Evolutionary conservation across 2,329 filamentous ascomycete genomes (phyloP), one percentile per base, ranked within the genome.

Genomic region (Thelonectria blattea): DNA sequence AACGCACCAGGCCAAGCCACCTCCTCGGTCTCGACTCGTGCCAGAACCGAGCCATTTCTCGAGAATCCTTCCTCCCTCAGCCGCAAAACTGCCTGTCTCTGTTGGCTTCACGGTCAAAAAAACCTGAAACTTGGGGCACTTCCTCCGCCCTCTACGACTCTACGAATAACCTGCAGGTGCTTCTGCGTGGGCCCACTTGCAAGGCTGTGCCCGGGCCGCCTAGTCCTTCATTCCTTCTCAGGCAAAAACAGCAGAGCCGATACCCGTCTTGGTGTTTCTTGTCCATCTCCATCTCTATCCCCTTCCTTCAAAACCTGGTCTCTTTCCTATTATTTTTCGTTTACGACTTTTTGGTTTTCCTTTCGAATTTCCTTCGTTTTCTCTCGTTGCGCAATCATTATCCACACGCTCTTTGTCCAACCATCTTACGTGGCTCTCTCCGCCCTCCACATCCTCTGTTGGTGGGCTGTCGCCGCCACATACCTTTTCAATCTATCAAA

Each of bases 41-140:
- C 34, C 17, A 43, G 18, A 42, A 43, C 30, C 41, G 18, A 15
- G 49, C 42, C 24, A 46, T 42, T 39, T 24, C 34, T 12, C 34
- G 17, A 18, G 37, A 32, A 52, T 52, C 52, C 52, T 54, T 39
- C 22, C 6, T 30, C 18, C 45, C 48, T 60, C 46, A 48, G 62
- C 58, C 49, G 59, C 51, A 57, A 59, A 39, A 41, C 27, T 42
- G 39, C 55, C 22, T 46, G n/a, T n/a, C n/a, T n/a, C n/a, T n/a
- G 60, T 65, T 67, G 67, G 64, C 58, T 65, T 58, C 53, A 68
- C 51, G 20, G 20, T 60, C 52, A 46, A n/a, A 65, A 18, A 39
- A 65, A n/a, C n/a, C n/a, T 69, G 68, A 70, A 70, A 70, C 68
- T 49, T 32, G 50, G 27, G 57, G 34, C 46, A 30, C 27, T 7